phyloP scores from a whole-genome alignment of 2,329 filamentous ascomycete species.

The Macrophomina pseudophaseolina region DNA sequence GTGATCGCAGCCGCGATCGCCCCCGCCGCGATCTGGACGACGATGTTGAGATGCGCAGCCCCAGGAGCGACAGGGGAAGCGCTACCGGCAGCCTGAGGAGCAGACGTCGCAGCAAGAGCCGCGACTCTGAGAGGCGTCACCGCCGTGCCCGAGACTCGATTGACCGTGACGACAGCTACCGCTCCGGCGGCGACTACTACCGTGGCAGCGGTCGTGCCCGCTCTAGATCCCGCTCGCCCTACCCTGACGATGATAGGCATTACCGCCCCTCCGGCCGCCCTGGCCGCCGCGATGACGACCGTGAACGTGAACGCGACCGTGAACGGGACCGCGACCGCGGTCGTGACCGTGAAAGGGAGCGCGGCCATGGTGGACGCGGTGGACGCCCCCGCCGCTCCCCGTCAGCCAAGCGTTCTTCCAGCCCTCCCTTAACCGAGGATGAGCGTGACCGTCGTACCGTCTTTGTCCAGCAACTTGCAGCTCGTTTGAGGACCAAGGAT shows the following conservation, averaged over 20 bases:
- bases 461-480: slow-evolving; percentile 97
- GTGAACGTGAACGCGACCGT: slow-evolving; percentile 59
- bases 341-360: slow-evolving; percentile 63
- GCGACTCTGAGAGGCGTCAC: slow-evolving; percentile 33
- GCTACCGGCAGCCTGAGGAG: slow-evolving; percentile 44
- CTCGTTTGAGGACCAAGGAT: slow-evolving; percentile 88
- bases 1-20: slow-evolving; percentile 33
- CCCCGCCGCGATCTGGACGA: slow-evolving; percentile 40
- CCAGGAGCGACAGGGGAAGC: slow-evolving; percentile 38
- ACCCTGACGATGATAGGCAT: slow-evolving; percentile 42
- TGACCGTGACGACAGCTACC: slow-evolving; percentile 28
- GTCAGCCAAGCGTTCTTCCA: slow-evolving; percentile 47
- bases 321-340: slow-evolving; percentile 62
- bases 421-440: slow-evolving; percentile 81
- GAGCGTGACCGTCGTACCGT: slow-evolving; percentile 96
- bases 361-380: slow-evolving; percentile 54
- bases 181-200: slow-evolving; percentile 46
- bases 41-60: slow-evolving; percentile 41
- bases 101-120: slow-evolving; percentile 34
- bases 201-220: slow-evolving; percentile 40
- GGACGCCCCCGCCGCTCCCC: slow-evolving; percentile 54
- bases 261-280: slow-evolving; percentile 37
- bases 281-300: slow-evolving; percentile 54
- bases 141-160: slow-evolving; percentile 33
- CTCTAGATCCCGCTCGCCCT: slow-evolving; percentile 44